These are phyloP conservation scores for Malassezia dermatis DNA, from an alignment of 1,284 basidiomycete species.

Conservation along the genomic window DNA sequence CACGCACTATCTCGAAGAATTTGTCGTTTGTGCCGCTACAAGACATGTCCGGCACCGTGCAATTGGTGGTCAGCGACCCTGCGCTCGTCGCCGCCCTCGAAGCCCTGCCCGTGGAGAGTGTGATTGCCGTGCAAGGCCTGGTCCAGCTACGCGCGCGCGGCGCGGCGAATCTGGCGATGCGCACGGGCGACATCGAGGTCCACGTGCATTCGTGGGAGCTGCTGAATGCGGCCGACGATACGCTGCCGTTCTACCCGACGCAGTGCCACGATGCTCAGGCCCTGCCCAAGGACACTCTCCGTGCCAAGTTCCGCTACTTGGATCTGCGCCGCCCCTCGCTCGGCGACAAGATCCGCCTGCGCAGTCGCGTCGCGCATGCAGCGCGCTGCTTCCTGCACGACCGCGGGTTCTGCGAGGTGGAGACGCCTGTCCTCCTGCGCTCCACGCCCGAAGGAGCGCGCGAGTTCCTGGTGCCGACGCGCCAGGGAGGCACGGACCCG, in stretches of 20 bases:
- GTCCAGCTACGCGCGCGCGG: conserved; percentile 21
- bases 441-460: conserved; percentile 88
- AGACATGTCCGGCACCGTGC: conserved; percentile 64
- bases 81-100: conserved; percentile 55
- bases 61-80: conserved; percentile 52
- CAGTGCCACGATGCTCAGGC: conserved; percentile 48
- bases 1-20: conserved; percentile 58
- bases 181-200: conserved; percentile 68
- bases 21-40: conserved; percentile 70
- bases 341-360: conserved; percentile 65
- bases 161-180: conserved; percentile 21
- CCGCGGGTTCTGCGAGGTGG: conserved; percentile 74
- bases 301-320: conserved; percentile 73
- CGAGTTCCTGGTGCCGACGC: conserved; percentile 86
- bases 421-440: conserved; percentile 82
- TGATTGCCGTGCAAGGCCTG: conserved; percentile 21
- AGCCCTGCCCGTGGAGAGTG: conserved; percentile 27
- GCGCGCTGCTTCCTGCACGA: conserved; percentile 64
- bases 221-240: conserved; percentile 63
- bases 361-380: conserved; percentile 68
- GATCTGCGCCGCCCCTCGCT: conserved; percentile 69
- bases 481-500: conserved; percentile 50
- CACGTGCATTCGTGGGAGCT: conserved; percentile 61
- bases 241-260: conserved; percentile 71
- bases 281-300: conserved; percentile 68